Evolutionary conservation across 495 filamentous ascomycete genomes (phyloP), one percentile per base, ranked within the genome.

Genomic region (Usnea hakonensis): DNA sequence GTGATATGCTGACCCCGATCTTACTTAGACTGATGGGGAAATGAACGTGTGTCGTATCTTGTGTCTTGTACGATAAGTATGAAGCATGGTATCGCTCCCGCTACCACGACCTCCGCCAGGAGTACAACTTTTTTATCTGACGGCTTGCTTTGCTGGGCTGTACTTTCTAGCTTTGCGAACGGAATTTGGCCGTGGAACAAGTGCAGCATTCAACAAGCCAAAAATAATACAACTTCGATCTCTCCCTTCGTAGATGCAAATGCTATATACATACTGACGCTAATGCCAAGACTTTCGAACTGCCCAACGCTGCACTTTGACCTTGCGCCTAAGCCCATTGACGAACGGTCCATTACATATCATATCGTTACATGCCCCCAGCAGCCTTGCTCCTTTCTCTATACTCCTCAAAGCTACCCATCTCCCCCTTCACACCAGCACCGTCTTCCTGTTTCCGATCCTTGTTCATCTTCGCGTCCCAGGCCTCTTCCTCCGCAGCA

Each of bases 401-500:
- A 72, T 86, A 85, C 68, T 88, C 81, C 70, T 80, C 75, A 65
- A 86, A 85, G 62, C 70, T 82, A 17, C 71, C 70, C 50, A 71
- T 68, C 23, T 67, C 65, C 23, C 61, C 67, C 57, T 70, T 64
- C 40, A 65, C 58, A 44, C 68, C 68, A 19, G 65, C 74, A 55
- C 72, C 71, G 35, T 69, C 64, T 57, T 71, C 71, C 21, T 70
- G 70, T 14, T 65, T 57, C 50, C 70, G 72, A n/a, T 70, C 63
- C 60, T 72, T 73, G 19, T 70, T 70, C 54, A 62, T 67, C 61
- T 70, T 75, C 53, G 75, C 77, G 59, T 85, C 83, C 83, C 84
- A 88, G 58, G 77, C 74, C 63, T 82, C 85, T 68, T 89, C 87
- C 65, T 90, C 87, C 2, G 74, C 74, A 0, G 77, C 81, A 43